These are phyloP conservation scores for Silybum marianum DNA, from an alignment of 129 eudicot species.

Conservation along the genomic window DNA sequence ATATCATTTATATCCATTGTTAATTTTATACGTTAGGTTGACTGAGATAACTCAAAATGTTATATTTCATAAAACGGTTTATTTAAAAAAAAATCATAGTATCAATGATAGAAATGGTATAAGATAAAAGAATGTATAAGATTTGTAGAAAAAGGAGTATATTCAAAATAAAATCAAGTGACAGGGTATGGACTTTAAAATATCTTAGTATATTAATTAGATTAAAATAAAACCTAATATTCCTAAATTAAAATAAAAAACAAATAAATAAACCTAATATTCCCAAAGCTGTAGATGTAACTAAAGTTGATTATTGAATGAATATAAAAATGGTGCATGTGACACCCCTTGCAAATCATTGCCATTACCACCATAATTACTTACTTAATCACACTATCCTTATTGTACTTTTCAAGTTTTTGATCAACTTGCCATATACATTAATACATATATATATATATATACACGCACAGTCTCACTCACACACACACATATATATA, in stretches of 20 bases:
- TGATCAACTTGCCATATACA: background rate
- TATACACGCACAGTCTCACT: too few species aligned
- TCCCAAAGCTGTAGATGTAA: constrained; percentile 25
- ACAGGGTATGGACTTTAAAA: background rate
- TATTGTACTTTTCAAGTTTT: constrained; percentile 1
- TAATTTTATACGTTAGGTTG: background rate
- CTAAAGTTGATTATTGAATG: constrained; percentile 14
- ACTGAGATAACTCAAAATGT: too few species aligned
- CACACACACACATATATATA: background rate
- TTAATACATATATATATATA: background rate
- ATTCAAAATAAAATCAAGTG: background rate
- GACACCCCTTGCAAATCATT: constrained; percentile 32
- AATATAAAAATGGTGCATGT: constrained; percentile 26
- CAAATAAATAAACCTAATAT: constrained; percentile 26
- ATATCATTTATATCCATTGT: background rate
- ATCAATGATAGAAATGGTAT: too few species aligned
- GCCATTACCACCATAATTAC: constrained; percentile 25
- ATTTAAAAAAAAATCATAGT: too few species aligned
- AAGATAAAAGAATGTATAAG: background rate
- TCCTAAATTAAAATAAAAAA: constrained; percentile 20
- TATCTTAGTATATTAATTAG: background rate
- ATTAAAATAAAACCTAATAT: constrained; percentile 12
- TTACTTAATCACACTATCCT: constrained; percentile 9
- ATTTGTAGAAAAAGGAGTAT: background rate
- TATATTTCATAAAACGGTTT: too few species aligned